Base-by-base conservation (phyloP, 139 green algal genomes). In the Nannochloris sp. region DNA sequence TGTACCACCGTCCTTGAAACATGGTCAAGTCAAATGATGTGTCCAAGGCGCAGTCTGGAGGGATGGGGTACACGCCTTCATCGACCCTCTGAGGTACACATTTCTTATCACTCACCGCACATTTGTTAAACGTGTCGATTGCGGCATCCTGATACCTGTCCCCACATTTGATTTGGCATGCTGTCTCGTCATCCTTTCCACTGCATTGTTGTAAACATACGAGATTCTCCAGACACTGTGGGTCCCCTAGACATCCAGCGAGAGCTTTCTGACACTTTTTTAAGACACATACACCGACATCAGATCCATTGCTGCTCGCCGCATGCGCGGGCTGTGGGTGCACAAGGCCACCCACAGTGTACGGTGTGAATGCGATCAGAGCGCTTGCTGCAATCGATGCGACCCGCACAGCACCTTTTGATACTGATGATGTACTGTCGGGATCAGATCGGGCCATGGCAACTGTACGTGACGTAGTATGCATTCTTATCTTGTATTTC, bases 1-100 rank as follows among this genome's bases (percentile, higher is more conserved):
- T 95, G 79, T 87, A 95, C 88, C 88, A 95, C 2, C 79, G 60
- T 4, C 86, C 86, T 61, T 85, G 65, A 63, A 94, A 87, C 6
- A 68, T 62, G n/a, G 63, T 65, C n/a, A 82, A 46, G 62, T 89
- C 76, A 51, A 93, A 94, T 13, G 37, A 63, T n/a, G 72, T 46
- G 61, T 82, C 78, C 9, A 86, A 58, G 0, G 65, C 65, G 40
- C 65, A 72, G 25, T 79, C 70, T 5, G 66, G 59, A 1, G 82
- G 82, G 36, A 83, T 63, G 12, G 79, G 79, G 67, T 61, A 84
- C 50, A 69, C 16, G 25, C 40, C 72, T 13, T 71, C 51, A 56
- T 92, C 84, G 29, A 79, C 60, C 23, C 78, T 77, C 74, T 94
- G 84, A 9, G 87, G 84, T 25, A 95, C 88, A 68, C 88, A 95